Evolutionary conservation across 2,329 filamentous ascomycete species (phyloP).

Genomic region (Claviceps humidiphila): DNA sequence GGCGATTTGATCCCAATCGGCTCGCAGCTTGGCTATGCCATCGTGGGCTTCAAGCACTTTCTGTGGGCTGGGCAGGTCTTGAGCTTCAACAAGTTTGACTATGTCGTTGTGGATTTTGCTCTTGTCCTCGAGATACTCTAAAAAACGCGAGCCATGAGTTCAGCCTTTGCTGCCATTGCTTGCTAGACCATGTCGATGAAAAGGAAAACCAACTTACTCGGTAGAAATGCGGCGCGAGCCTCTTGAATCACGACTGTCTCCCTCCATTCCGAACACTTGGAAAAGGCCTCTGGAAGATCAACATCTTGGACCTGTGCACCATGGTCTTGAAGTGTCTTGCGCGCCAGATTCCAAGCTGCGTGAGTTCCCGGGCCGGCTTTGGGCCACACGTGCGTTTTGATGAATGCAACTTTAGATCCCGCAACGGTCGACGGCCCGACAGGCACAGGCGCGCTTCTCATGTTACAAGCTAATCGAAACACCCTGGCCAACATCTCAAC

Average conservation of each 20-base stretch:
- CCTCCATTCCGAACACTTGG: conserved; percentile 34
- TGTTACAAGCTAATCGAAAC: conserved; percentile 37
- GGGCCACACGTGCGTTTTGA: conserved; percentile 39
- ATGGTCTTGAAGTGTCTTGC: conserved; percentile 24
- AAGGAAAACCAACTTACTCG: conserved; percentile 4
- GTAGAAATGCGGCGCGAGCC: conserved; percentile 7
- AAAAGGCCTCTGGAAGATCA: conserved; percentile 35
- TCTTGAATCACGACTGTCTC: conserved; percentile 6
- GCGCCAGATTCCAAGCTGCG: conserved; percentile 27
- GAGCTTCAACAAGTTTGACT: conserved; percentile 37
- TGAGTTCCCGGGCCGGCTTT: conserved; percentile 30
- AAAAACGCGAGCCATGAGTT: conserved; percentile 21
- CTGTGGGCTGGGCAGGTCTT: conserved; percentile 26
- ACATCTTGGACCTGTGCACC: conserved; percentile 46
- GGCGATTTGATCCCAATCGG: conserved; percentile 39
- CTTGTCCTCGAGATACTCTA: conserved; percentile 36
- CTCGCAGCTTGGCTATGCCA: conserved; percentile 36
- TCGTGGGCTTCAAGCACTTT: conserved; percentile 41
- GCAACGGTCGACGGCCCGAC: conserved; percentile 20
- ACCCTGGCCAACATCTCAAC: conserved; percentile 40
- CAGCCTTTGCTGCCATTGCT: not conserved
- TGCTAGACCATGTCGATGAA: not conserved
- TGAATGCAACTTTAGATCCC: conserved; percentile 39
- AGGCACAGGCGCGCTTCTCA: conserved; percentile 23
- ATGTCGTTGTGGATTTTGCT: conserved; percentile 32